Evolutionary conservation across 139 green algal species (phyloP), one percentile per base, ranked within the genome.

Genomic region (Eudorina sp.): DNA sequence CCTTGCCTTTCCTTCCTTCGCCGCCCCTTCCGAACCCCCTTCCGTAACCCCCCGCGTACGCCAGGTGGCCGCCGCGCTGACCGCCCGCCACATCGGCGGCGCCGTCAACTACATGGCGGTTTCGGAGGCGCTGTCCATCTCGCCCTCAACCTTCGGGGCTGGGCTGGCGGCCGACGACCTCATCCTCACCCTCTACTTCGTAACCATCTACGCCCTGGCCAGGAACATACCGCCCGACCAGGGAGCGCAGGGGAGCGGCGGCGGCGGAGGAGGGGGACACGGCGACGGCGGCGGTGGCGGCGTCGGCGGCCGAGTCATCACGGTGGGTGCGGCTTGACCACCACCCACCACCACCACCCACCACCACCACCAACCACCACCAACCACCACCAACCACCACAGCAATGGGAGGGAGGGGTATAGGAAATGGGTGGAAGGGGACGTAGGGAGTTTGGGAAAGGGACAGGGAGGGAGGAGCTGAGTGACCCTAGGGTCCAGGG

Each of bases 101-200:
- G 94, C 95, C 0, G 95, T 99, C 41, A 99, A 99, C 94, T 99
- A 98, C 89, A 96, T 99, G 85, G 95, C 93, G 34, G 94, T 97
- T 6, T 88, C 90, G 6, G 94, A 97, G n/a, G 75, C 92, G 4
- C 89, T 97, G 34, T 34, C 41, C 31, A 87, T 98, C 9, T 79
- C 81, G 2, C 89, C 94, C 18, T 94, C 85, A 38, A 81, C 80
- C 14, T 94, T 94, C 88, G 92, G 92, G 53, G 96, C 97, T 0
- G 97, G 95, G 41, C 93, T 99, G 31, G 97, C 97, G n/a, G 97
- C 97, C 5, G 97, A 99, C 90, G 97, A 99, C 92, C 92, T 99
- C 41, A 96, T 98, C 25, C 95, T 96, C 68, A 95, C 93, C 0
- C n/a, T 97, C 27, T 98, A 98, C 91, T 98, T 98, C 83, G 90